Evolutionary conservation across 495 filamentous ascomycete species (phyloP).

Genomic region (Aspergillus nanangensis): DNA sequence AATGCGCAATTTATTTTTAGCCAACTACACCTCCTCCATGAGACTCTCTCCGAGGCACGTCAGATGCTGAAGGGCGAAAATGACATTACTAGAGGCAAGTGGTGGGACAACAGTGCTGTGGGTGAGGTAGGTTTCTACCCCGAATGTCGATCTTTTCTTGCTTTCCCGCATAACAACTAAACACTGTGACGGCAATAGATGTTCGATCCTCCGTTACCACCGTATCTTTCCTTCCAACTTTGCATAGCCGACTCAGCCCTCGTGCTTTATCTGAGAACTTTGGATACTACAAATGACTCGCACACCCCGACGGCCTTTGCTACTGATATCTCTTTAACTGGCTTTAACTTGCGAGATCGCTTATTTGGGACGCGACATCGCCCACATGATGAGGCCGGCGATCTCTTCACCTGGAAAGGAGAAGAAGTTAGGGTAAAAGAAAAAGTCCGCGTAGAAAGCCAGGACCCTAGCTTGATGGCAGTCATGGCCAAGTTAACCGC

Average conservation of each 20-base stretch:
- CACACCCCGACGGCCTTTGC: slow-evolving; percentile 58
- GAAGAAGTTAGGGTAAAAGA: slow-evolving; percentile 81
- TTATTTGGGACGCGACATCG: slow-evolving; percentile 50
- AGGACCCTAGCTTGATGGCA: slow-evolving; percentile 85
- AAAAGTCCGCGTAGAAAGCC: slow-evolving; percentile 85
- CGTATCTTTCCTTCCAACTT: slow-evolving; percentile 67
- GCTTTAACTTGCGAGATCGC: slow-evolving; percentile 54
- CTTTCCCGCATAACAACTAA: slow-evolving; percentile 1
- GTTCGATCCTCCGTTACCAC: slow-evolving; percentile 56
- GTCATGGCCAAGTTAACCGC: slow-evolving; percentile 82
- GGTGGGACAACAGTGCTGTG: slow-evolving; percentile 53
- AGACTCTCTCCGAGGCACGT: slow-evolving; percentile 68
- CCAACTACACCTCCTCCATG: slow-evolving; percentile 72
- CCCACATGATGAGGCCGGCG: slow-evolving; percentile 78
- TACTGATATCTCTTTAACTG: slow-evolving; percentile 46
- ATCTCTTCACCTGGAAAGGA: slow-evolving; percentile 62
- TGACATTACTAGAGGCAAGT: slow-evolving; percentile 47
- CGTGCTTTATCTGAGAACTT: slow-evolving; percentile 71
- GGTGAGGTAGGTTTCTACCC: slow-evolving; percentile 38
- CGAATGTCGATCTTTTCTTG: neutral
- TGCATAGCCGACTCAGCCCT: slow-evolving; percentile 73
- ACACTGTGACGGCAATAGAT: slow-evolving; percentile 19
- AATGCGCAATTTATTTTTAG: slow-evolving; percentile 68
- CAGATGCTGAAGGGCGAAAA: slow-evolving; percentile 44
- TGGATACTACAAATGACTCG: slow-evolving; percentile 60